These are phyloP conservation scores for Sideroxylon spinosum DNA, from an alignment of 179 eudicot genomes.

Conservation along the genomic window DNA sequence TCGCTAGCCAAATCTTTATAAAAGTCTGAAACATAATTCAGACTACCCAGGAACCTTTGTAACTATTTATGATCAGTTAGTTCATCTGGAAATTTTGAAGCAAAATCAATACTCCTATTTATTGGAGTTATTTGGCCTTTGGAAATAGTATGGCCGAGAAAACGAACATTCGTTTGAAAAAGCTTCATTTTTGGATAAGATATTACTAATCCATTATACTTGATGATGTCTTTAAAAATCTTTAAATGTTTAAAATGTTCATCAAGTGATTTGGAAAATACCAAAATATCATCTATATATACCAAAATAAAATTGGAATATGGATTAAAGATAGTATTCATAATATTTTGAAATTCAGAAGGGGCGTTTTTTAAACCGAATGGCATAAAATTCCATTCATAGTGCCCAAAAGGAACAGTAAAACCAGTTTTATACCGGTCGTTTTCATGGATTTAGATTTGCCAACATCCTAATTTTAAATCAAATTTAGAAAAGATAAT, in stretches of 20 bases:
- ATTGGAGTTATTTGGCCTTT: neutral
- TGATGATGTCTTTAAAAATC: neutral
- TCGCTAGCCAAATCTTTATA: no score
- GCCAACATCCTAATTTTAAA: neutral
- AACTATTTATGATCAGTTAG: neutral
- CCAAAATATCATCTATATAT: conserved; percentile 11
- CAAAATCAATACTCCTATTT: neutral
- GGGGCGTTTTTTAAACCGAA: neutral
- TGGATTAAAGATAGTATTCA: no score
- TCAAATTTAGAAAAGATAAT: neutral
- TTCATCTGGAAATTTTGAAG: conserved; percentile 6
- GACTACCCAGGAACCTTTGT: neutral
- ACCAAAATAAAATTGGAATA: neutral
- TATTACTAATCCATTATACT: conserved; percentile 6
- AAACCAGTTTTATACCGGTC: neutral
- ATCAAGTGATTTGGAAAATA: neutral
- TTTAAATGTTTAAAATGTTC: conserved; percentile 12
- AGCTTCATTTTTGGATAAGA: conserved; percentile 4
- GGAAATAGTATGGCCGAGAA: neutral
- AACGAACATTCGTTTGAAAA: neutral
- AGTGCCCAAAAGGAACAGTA: neutral
- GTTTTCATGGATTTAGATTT: neutral
- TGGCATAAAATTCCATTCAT: neutral
- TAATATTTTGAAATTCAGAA: no score
- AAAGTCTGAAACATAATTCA: no score